Evolutionary conservation across 2,329 filamentous ascomycete species (phyloP).

Genomic region (Fusarium denticulatum): DNA sequence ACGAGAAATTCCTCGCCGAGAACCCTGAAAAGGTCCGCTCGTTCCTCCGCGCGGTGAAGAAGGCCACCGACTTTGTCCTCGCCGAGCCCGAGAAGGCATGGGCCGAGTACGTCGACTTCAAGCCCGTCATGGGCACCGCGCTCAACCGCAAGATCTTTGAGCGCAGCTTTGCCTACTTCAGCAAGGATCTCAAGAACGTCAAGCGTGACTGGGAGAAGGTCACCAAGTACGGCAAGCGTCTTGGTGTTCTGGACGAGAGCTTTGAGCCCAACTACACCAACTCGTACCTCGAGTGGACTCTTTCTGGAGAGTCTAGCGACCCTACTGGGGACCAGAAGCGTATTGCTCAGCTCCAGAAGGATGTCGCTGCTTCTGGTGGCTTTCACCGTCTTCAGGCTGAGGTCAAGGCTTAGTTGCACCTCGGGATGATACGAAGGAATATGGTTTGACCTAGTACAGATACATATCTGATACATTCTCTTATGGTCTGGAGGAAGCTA

Average conservation of each 20-base stretch:
- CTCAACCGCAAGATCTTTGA: slow-evolving; percentile 84
- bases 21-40: slow-evolving; percentile 72
- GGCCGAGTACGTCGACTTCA: slow-evolving; percentile 76
- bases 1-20: slow-evolving; percentile 73
- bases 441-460: slow-evolving; percentile 11
- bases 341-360: slow-evolving; percentile 75
- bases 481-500: slow-evolving; percentile 14
- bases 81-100: slow-evolving; percentile 70
- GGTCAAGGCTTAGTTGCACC: slow-evolving; percentile 22
- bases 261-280: slow-evolving; percentile 83
- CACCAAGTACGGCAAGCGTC: slow-evolving; percentile 77
- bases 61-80: slow-evolving; percentile 77
- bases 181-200: slow-evolving; percentile 78
- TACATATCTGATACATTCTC: slow-evolving; percentile 16
- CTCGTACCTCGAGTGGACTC: slow-evolving; percentile 71
- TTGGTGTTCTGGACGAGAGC: slow-evolving; percentile 70
- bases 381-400: slow-evolving; percentile 61
- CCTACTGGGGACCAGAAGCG: slow-evolving; percentile 78
- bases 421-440: background rate
- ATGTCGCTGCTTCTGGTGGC: slow-evolving; percentile 71
- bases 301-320: slow-evolving; percentile 72
- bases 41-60: slow-evolving; percentile 79
- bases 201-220: slow-evolving; percentile 80
- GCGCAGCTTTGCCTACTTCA: slow-evolving; percentile 81
- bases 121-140: slow-evolving; percentile 72